Evolutionary conservation across 371 early-diverging fungal genomes (phyloP).

Genomic region (Rozella allomycis): DNA sequence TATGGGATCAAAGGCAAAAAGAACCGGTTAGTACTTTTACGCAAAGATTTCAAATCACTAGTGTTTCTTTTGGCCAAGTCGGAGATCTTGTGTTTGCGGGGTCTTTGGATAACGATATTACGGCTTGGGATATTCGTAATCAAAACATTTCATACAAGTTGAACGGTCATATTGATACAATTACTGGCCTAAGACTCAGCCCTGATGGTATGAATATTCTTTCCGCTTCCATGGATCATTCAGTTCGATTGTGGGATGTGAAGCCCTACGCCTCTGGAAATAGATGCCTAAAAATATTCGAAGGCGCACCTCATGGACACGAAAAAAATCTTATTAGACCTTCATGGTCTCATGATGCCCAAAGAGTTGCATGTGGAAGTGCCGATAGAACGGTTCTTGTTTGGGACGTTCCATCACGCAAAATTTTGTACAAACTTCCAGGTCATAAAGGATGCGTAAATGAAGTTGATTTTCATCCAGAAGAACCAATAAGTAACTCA

Average conservation of each 20-base stretch:
- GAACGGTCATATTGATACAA: constrained; percentile 64
- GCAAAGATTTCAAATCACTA: constrained; percentile 34
- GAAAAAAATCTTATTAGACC: constrained; percentile 77
- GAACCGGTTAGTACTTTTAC: constrained; percentile 43
- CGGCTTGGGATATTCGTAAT: constrained; percentile 70
- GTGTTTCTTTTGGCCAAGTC: constrained; percentile 48
- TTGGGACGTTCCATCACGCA: constrained; percentile 71
- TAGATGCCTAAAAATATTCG: constrained; percentile 38
- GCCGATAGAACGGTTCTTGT: constrained; percentile 79
- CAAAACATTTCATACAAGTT: constrained; percentile 37
- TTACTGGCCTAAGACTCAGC: constrained; percentile 61
- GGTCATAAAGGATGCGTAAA: constrained; percentile 93
- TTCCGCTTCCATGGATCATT: constrained; percentile 57
- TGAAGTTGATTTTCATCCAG: constrained; percentile 86
- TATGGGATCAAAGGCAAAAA: constrained; percentile 34
- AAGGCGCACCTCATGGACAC: constrained; percentile 81
- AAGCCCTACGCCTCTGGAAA: constrained; percentile 52
- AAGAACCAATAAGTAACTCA: constrained; percentile 46
- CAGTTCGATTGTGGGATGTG: constrained; percentile 63
- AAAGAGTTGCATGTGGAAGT: constrained; percentile 61
- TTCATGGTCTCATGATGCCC: constrained; percentile 71
- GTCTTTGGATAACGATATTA: constrained; percentile 70
- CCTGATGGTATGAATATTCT: constrained; percentile 60
- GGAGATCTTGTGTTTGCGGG: constrained; percentile 64
- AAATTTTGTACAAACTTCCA: constrained; percentile 74